Evolutionary conservation across 1,284 basidiomycete genomes (phyloP).

Genomic region (Cryptococcus sp.): DNA sequence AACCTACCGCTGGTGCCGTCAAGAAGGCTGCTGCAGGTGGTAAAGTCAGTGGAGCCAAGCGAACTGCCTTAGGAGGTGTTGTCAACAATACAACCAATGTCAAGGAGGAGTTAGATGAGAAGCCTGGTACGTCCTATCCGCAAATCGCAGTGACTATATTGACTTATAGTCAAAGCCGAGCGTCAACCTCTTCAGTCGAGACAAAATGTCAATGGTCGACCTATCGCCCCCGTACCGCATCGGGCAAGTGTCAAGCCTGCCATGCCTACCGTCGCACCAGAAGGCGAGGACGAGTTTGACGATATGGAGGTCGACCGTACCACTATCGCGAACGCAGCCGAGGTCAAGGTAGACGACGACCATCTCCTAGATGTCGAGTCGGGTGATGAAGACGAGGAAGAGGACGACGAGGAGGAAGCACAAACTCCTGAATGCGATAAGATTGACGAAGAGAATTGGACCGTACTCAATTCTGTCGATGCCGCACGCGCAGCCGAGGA

Average conservation of each 20-base stretch:
- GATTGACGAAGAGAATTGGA: conserved; percentile 60
- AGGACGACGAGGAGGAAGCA: conserved; percentile 16
- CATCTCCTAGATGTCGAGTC: conserved; percentile 9
- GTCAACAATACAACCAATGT: conserved; percentile 22
- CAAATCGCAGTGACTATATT: no score
- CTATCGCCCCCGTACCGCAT: conserved; percentile 39
- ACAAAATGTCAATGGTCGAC: conserved; percentile 19
- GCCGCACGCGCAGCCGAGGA: conserved; percentile 30
- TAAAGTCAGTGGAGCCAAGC: conserved; percentile 36
- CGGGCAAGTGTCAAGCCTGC: conserved; percentile 20
- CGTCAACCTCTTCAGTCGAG: conserved; percentile 35
- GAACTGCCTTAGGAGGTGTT: conserved; percentile 39
- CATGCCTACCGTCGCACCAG: conserved; percentile 13
- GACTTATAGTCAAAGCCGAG: conserved; percentile 16
- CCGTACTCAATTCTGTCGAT: conserved; percentile 55
- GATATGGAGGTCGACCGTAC: conserved; percentile 40
- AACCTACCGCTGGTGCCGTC: conserved; percentile 1
- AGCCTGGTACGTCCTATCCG: no score
- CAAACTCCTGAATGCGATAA: conserved; percentile 47
- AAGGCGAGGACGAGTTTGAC: conserved; percentile 15
- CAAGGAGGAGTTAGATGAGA: conserved; percentile 30
- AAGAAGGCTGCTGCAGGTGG: conserved; percentile 1
- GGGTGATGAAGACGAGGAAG: conserved; percentile 14
- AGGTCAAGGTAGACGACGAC: conserved; percentile 5
- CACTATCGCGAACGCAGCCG: conserved; percentile 1